These are phyloP conservation scores for Clavispora fructus DNA, from an alignment of 805 yeast genomes.

Conservation along the genomic window DNA sequence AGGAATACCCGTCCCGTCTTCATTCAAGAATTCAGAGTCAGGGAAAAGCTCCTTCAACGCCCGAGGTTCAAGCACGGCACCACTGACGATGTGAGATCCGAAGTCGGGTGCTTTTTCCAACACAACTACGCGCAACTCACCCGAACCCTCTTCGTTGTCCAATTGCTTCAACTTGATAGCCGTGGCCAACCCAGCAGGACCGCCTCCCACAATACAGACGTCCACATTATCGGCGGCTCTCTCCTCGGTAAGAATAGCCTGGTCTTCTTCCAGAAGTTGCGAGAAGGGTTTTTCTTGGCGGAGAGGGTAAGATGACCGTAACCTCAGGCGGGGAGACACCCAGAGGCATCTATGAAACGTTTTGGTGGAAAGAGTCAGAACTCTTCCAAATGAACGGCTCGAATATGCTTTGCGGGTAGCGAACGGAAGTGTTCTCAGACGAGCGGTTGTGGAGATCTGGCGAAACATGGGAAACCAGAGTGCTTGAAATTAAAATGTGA, in stretches of 20 bases:
- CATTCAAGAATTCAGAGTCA: conserved; percentile 49
- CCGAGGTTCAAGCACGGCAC: conserved; percentile 89
- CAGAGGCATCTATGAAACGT: neutral
- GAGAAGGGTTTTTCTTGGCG: conserved; percentile 6
- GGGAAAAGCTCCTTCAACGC: conserved; percentile 83
- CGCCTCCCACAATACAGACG: conserved; percentile 95
- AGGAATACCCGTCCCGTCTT: conserved; percentile 57
- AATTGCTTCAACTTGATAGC: conserved; percentile 86
- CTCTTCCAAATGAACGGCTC: neutral
- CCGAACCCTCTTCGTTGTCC: conserved; percentile 59
- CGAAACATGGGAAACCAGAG: neutral
- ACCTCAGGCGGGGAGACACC: neutral
- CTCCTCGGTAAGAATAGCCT: conserved; percentile 48
- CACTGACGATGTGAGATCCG: conserved; percentile 89
- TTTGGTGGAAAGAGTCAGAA: neutral
- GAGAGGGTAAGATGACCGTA: neutral
- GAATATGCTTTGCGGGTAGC: neutral
- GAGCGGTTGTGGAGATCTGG: neutral
- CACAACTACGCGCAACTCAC: conserved; percentile 78
- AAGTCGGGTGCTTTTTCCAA: conserved; percentile 90
- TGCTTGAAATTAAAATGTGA: neutral
- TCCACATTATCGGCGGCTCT: conserved; percentile 85
- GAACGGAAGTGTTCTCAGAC: neutral
- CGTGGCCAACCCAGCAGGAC: conserved; percentile 95
- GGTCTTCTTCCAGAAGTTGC: conserved; percentile 33